phyloP scores from a whole-genome alignment of 164 flowering plant genomes.

The Kingdonia uniflora region DNA sequence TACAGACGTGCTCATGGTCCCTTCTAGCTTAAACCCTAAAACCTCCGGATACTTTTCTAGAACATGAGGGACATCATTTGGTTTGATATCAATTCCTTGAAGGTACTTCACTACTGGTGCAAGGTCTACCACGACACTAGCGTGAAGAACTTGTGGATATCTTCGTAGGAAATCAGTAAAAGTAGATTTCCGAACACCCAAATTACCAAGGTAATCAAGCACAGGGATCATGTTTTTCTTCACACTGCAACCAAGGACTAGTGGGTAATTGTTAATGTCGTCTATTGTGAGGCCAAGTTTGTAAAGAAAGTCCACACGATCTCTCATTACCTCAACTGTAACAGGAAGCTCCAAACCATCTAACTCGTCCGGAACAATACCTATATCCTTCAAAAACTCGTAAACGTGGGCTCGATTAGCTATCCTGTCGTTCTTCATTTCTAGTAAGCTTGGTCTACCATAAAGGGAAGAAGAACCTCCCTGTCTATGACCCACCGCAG shows the following conservation, averaged over 20 bases:
- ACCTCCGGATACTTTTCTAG: conserved; percentile 87
- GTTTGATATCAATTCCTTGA: conserved; percentile 85
- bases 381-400: conserved; percentile 64
- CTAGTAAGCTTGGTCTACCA: conserved; percentile 66
- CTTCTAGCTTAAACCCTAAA: conserved; percentile 90
- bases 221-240: conserved; percentile 97
- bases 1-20: conserved; percentile 98
- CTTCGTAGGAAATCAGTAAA: conserved; percentile 67
- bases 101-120: conserved; percentile 84
- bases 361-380: conserved; percentile 85
- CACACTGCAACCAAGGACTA: conserved; percentile 95
- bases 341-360: conserved; percentile 95
- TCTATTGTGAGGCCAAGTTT: conserved; percentile 72
- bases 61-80: conserved; percentile 66
- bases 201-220: conserved; percentile 87
- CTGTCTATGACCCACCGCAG: conserved; percentile 19
- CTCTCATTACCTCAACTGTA: conserved; percentile 82
- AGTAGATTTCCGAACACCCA: conserved; percentile 73
- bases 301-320: conserved; percentile 87
- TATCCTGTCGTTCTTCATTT: conserved; percentile 67
- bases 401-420: conserved; percentile 67
- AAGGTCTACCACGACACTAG: conserved; percentile 91
- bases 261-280: conserved; percentile 87
- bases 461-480: conserved; percentile 48
- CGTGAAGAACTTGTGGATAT: conserved; percentile 90